Percentiles rank a stretch among this genome's conserved stretches.
These are phyloP conservation scores for Chytriomyces sp. DNA, from an alignment of 192 early-diverging fungal species.

Conservation along the genomic window DNA sequence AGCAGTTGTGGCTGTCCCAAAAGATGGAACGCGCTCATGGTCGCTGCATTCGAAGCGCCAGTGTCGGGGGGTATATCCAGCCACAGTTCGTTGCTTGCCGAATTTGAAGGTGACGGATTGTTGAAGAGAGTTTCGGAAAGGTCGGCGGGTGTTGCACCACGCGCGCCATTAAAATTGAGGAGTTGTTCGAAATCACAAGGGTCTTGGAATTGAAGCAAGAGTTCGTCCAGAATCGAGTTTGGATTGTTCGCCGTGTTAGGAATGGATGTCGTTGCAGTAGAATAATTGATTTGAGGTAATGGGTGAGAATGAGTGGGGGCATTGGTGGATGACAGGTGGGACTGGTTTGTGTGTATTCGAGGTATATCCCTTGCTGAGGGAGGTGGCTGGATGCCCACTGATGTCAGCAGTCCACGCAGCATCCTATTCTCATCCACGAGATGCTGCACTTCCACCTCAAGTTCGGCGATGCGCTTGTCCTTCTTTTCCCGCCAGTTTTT, in stretches of 20 bases:
- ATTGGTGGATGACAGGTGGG: background rate
- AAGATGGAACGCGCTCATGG: background rate
- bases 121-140: background rate
- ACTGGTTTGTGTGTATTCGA: background rate
- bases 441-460: background rate
- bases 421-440: constrained; percentile 1
- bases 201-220: background rate
- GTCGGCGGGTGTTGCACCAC: background rate
- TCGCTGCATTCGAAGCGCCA: background rate
- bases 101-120: background rate
- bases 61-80: background rate
- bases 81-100: background rate
- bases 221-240: background rate
- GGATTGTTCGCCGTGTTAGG: background rate
- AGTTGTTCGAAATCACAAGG: background rate
- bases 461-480: constrained; percentile 19
- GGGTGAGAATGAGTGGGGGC: background rate
- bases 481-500: background rate
- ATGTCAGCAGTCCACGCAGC: background rate
- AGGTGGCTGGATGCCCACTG: background rate
- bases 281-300: background rate
- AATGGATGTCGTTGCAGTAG: background rate
- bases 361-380: background rate
- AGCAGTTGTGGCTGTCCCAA: constrained; percentile 19
- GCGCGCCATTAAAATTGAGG: background rate